A percentile compares a stretch with the other conserved stretches of the same genome.
Evolutionary conservation across 805 yeast genomes (phyloP).

Genomic region (Cyberlindnera mississippiensis): DNA sequence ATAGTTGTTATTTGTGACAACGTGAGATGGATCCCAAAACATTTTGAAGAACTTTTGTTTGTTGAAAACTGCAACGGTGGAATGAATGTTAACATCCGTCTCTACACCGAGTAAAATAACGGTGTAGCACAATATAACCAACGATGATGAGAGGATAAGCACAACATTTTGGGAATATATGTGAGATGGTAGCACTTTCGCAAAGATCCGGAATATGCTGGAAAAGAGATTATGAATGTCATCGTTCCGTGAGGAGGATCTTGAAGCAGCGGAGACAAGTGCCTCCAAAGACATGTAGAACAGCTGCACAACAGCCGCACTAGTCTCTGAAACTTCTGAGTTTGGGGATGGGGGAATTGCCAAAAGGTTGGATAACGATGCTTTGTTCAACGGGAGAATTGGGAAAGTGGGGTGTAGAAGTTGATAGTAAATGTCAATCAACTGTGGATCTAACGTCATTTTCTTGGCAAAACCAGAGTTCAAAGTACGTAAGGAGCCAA

Average conservation of each 20-base stretch:
- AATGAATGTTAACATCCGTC: slow-evolving; percentile 47
- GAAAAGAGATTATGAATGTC: slow-evolving; percentile 13
- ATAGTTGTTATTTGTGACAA: slow-evolving; percentile 19
- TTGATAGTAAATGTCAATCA: slow-evolving; percentile 44
- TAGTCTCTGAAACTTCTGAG: slow-evolving; percentile 20
- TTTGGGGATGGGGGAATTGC: slow-evolving; percentile 16
- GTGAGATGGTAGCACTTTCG: slow-evolving; percentile 14
- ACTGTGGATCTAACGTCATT: slow-evolving; percentile 25
- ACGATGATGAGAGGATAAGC: slow-evolving; percentile 22
- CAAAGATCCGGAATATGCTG: slow-evolving; percentile 16
- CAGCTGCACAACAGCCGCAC: slow-evolving; percentile 14
- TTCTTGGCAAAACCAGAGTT: slow-evolving; percentile 17
- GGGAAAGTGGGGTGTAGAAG: slow-evolving; percentile 40
- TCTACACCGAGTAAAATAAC: slow-evolving; percentile 56
- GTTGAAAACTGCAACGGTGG: slow-evolving; percentile 50
- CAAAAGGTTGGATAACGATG: slow-evolving; percentile 18
- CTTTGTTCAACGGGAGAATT: slow-evolving; percentile 33
- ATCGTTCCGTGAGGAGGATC: slow-evolving; percentile 13
- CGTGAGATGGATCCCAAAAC: slow-evolving; percentile 19
- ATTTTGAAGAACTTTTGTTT: slow-evolving; percentile 49
- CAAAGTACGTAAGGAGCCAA: slow-evolving; percentile 19
- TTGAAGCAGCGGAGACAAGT: slow-evolving; percentile 15
- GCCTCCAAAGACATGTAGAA: slow-evolving; percentile 22
- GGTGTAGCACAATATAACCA: slow-evolving; percentile 49
- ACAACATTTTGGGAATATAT: slow-evolving; percentile 13